Base-by-base conservation (phyloP, 257 asterid genomes). In the Lantana camara region DNA sequence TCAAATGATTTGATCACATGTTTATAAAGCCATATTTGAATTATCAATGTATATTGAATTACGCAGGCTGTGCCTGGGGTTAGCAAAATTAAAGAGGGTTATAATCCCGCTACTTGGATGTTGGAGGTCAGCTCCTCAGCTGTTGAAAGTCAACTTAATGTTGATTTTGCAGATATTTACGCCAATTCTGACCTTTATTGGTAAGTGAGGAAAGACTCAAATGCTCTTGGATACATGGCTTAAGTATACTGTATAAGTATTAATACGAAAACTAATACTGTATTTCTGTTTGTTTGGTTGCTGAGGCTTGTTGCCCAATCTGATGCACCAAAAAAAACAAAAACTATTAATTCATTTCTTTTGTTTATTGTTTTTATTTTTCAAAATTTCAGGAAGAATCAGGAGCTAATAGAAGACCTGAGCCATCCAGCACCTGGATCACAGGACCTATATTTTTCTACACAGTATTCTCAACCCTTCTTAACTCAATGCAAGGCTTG, bases 51-150 rank as follows among this genome's bases (percentile, higher is more conserved):
- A n/a, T 22, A 10, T 34, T 44, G 24, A n/a, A 37, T 35, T 30
- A 66, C 51, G 55, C 76, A 84, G 90, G 79, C 73, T 47, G 69
- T 85, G 63, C 74, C 72, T 3, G 86, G 86, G 16, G 92, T 85
- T 68, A 56, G 83, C 14, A 79, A 75, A 68, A 85, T 79, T 37
- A 75, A 62, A 45, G 88, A 77, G 48, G 79, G 86, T 20, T 69
- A 66, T 44, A 85, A 85, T 79, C 92, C 92, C 22, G 92, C 92
- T 30, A 85, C 92, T 2, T 85, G 92, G 92, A 82, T 85, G 92
- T 59, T 85, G 69, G 92, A 85, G 17, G 72, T 85, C 58, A 85
- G 70, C 59, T 67, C 88, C 3, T 3, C 74, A 37, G 74, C 88
- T 8, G 66, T 54, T 61, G 92, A 84, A 67, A 32, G 78, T 47